Percentiles rank a stretch among this genome's conserved stretches.
Evolutionary conservation across 1,284 basidiomycete species (phyloP).

Genomic region (Peniophora sp.): DNA sequence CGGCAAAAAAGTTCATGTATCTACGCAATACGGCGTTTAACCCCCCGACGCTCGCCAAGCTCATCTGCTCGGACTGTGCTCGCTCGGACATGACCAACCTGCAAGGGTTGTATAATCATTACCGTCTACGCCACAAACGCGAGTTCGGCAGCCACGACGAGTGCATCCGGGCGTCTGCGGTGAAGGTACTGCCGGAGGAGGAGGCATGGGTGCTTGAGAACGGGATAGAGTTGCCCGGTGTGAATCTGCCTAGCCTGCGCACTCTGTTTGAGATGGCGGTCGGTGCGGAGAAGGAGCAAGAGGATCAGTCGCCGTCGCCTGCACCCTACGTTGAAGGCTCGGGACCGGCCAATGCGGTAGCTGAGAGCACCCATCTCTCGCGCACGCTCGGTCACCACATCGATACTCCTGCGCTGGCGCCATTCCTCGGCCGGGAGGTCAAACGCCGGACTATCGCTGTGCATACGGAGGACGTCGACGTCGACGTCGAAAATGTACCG

Average conservation of each 20-base stretch:
- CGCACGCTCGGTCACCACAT: conserved; percentile 61
- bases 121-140: conserved; percentile 54
- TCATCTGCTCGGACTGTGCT: conserved; percentile 55
- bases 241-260: conserved; percentile 52
- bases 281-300: conserved; percentile 20
- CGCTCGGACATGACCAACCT: conserved; percentile 63
- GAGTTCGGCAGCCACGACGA: conserved; percentile 73
- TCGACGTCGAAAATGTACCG: conserved; percentile 30
- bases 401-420: conserved; percentile 64
- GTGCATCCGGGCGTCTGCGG: conserved; percentile 60
- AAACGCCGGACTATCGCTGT: conserved; percentile 50
- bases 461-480: conserved; percentile 33
- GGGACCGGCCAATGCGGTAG: conserved; percentile 5
- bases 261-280: conserved; percentile 67
- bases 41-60: conserved; percentile 31
- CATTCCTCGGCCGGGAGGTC: conserved; percentile 55
- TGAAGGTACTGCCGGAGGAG: conserved; percentile 29
- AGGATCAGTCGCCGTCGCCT: neutral
- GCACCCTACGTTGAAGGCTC: neutral
- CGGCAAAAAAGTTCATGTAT: conserved; percentile 36
- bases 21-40: conserved; percentile 27
- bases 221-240: conserved; percentile 50
- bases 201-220: conserved; percentile 38
- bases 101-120: conserved; percentile 72
- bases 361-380: conserved; percentile 36